Base-by-base conservation (phyloP, 2,329 filamentous ascomycete species). In the Penicillium sp. region DNA sequence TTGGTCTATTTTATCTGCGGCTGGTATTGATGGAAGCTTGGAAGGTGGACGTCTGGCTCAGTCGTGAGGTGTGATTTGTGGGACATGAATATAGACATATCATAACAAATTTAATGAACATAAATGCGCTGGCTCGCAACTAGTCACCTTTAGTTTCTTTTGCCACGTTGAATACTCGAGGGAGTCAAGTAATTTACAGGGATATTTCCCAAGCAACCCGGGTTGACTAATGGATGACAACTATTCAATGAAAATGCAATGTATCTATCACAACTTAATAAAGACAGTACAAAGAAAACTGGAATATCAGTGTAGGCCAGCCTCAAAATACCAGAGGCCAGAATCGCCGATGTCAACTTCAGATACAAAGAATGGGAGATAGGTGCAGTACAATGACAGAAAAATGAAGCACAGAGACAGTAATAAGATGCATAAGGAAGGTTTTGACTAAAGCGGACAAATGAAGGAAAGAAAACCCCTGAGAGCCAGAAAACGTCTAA, bases 1-100 rank as follows among this genome's bases (percentile, higher is more conserved):
- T 46, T 87, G 83, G 80, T 83, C 85, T 2, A 80, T 89, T 46
- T 64, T 90, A 54, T 78, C 79, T 56, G 86, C 86, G 33, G 81
- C 81, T 49, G 84, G 82, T 2, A 68, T 86, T 61, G 80, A 84
- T 53, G 66, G 64, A 24, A 70, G 61, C 45, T 62, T 73, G 26
- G 62, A 67, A 44, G 56, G 53, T 18, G 58, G 56, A 5, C 37
- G 43, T 6, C 54, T 47, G 21, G 51, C 55, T 17, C 41, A 32
- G 10, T 36, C 23, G 9, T 27, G 37, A 33, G 32, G 27, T 29
- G 33, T 39, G 21, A 40, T 41, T 43, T n/a, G n/a, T n/a, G 29
- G 18, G 32, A 32, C 7, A 7, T 20, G n/a, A n/a, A 41, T 33
- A 23, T 21, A 44, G 17, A 29, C 37, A 13, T 51, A 49, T 46